Percentiles rank a stretch among this genome's conserved stretches.
Evolutionary conservation across 345 rosid genomes (phyloP).

Genomic region (Populus ilicifolia): DNA sequence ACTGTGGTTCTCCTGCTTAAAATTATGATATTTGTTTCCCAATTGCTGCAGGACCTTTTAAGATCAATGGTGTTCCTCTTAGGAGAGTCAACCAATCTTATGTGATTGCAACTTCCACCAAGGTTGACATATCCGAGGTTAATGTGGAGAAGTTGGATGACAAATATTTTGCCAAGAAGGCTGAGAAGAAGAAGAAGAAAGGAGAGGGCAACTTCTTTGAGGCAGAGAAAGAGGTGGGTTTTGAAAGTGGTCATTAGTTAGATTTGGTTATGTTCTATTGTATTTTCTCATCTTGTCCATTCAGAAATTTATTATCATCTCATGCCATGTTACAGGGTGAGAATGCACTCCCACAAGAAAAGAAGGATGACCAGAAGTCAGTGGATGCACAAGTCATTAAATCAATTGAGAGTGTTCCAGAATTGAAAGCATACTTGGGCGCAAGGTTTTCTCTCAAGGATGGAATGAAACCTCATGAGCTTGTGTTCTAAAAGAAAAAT

Average conservation of each 20-base stretch:
- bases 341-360: conserved; percentile 60
- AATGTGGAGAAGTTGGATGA: conserved; percentile 45
- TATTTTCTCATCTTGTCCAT: not conserved
- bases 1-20: not conserved
- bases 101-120: conserved; percentile 63
- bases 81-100: conserved; percentile 66
- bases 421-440: conserved; percentile 71
- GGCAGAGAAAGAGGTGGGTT: conserved; percentile 54
- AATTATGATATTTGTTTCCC: not conserved
- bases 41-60: conserved; percentile 54
- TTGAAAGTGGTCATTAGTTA: conserved; percentile 13
- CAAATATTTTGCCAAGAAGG: conserved; percentile 43
- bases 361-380: conserved; percentile 79
- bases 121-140: conserved; percentile 63
- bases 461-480: conserved; percentile 38
- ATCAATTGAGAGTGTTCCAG: conserved; percentile 62
- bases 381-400: conserved; percentile 59
- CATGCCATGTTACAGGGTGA: conserved; percentile 43
- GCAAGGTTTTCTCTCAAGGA: conserved; percentile 66
- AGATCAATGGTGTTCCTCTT: conserved; percentile 69
- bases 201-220: conserved; percentile 79
- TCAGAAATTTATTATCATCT: not conserved
- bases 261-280: not conserved
- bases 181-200: conserved; percentile 67
- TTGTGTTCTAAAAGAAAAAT: conserved; percentile 18